Evolutionary conservation across 345 rosid species (phyloP), one percentile per base, ranked within the genome.

Genomic region (Eucalyptus guilfoylei): DNA sequence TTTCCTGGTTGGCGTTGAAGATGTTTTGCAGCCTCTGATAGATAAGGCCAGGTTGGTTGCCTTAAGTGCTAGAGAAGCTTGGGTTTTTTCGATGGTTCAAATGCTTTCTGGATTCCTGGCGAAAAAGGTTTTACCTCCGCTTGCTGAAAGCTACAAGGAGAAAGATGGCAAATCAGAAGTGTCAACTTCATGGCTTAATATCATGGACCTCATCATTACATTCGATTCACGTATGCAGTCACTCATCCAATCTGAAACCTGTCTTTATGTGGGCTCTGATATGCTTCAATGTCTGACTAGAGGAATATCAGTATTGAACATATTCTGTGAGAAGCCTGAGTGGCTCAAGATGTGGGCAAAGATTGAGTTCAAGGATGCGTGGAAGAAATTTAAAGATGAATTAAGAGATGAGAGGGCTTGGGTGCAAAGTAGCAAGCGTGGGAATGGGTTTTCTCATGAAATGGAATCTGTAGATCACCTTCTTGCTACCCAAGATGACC

Each of bases 321-420:
- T 96, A 15, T 96, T 96, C 87, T 92, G 94, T 86, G 94, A 93
- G 58, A 93, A 88, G 89, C 94, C 95, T 12, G 95, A 95, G 69
- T 96, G 96, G 96, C 95, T 94, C 89, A 96, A 93, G 93, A 92
- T 92, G 45, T 96, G 99, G 99, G 96, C 96, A 4, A 96, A 94
- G 94, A 91, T 96, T 52, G 98, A 95, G 94, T 92, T 96, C 86
- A 96, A 95, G 92, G 95, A 93, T 91, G 95, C 95, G 17, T 94
- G 95, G 93, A 95, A 92, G 92, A 95, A 94, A 89, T 92, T 93
- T 30, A 96, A 95, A 92, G 90, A 90, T 80, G 95, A 93, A 48
- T 89, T 95, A 54, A 92, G 91, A 91, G 93, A 93, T 64, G 95
- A 93, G 86, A 92, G 91, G 90, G 95, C 95, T 67, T 96, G 98